Percentiles rank a stretch among this genome's conserved stretches.
phyloP scores from a whole-genome alignment of 768 basidiomycete genomes.

The Gymnopilus junonius region DNA sequence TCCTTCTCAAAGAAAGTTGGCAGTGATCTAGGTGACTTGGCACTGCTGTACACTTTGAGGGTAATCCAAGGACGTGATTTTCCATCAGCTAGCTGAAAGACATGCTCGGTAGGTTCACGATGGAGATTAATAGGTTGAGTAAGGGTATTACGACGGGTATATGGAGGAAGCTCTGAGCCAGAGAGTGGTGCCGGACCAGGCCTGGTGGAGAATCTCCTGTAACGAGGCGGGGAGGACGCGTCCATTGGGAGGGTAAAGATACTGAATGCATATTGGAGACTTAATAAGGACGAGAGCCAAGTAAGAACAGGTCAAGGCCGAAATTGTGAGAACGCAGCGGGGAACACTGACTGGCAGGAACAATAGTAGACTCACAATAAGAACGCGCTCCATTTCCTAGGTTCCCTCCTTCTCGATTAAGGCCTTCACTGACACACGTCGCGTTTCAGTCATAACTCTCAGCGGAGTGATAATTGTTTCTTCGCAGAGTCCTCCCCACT shows the following conservation, averaged over 20 bases:
- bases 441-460: not conserved
- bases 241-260: constrained; percentile 41
- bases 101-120: constrained; percentile 53
- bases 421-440: not conserved
- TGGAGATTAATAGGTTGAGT: constrained; percentile 39
- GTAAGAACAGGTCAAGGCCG: constrained; percentile 11
- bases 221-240: constrained; percentile 51
- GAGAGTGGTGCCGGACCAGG: constrained; percentile 54
- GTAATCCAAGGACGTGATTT: constrained; percentile 49
- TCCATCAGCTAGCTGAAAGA: constrained; percentile 45
- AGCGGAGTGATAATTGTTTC: not conserved
- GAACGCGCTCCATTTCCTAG: constrained; percentile 9
- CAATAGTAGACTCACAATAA: constrained; percentile 3
- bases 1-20: constrained; percentile 61
- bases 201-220: constrained; percentile 53
- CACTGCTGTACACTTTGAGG: constrained; percentile 53
- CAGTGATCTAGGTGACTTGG: constrained; percentile 53
- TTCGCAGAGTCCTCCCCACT: not conserved
- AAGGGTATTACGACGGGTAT: constrained; percentile 52
- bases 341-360: constrained; percentile 8
- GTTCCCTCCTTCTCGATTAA: constrained; percentile 6
- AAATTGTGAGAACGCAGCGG: constrained; percentile 15
- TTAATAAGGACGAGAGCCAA: constrained; percentile 14
- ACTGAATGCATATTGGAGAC: constrained; percentile 1
- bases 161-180: constrained; percentile 50